Evolutionary conservation across 177 flowering plant species (phyloP), one percentile per base, ranked within the genome.

Genomic region (Vitis hybrid): DNA sequence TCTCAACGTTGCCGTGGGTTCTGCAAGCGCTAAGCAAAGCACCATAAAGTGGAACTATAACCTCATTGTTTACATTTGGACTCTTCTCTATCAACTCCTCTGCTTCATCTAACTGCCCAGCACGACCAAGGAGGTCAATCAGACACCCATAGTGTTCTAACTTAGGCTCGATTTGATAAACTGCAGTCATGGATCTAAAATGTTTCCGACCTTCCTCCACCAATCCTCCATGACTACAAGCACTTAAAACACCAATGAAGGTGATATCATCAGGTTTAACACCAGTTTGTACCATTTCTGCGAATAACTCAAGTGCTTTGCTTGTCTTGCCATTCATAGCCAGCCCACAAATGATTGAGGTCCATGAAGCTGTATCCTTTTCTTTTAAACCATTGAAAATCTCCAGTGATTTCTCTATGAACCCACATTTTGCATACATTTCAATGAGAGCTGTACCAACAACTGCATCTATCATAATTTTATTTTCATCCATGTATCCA

Each of bases 371-470:
- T 39, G 86, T 70, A 70, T 89, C 94, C 64, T 81, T 89, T 58
- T 82, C 79, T 61, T 78, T 73, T 55, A 85, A 69, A 15, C 73
- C 70, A 56, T 69, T 10, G 70, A 92, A 90, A 16, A 88, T 79
- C 31, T 89, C 87, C 67, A 90, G 45, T 3, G 94, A 82, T 67
- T 86, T 85, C 62, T 85, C 89, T 53, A 90, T 71, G 75, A 77
- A 84, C 48, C 97, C 96, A 70, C 96, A 90, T 78, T 90, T 92
- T 26, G 95, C 87, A 75, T 92, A 90, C 97, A 90, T 88, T 51
- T 92, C 92, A 22, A 89, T 74, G 16, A 92, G 88, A 52, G 94
- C 89, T 63, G 97, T 89, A 50, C 93, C 86, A 57, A 89, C 88
- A 70, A 90, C 78, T 8, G 83, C 73, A 75, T 89, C 90, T 2